Evolutionary conservation across 257 asterid genomes (phyloP), one percentile per base, ranked within the genome.

Genomic region (Anisodus acutangulus): DNA sequence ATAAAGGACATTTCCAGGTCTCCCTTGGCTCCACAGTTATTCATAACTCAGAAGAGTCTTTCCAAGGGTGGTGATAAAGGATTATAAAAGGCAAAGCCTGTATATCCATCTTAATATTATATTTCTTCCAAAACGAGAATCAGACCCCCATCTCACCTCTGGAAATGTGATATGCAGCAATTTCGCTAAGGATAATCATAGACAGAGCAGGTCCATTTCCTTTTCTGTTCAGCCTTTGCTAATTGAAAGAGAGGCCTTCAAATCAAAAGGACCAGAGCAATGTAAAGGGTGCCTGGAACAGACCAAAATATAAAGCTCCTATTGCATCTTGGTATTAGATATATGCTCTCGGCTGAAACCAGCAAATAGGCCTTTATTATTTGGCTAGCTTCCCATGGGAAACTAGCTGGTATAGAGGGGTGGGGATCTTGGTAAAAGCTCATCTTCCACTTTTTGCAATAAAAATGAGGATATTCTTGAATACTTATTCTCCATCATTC

Each of bases 11-110:
- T 53, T 78, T 78, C 47, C 49, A 78, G 64, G 82, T 53, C 53
- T 53, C 64, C 63, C 64, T 53, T 53, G 64, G 82, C 45, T 54
- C 15, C 15, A 78, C 16, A 17, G 49, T 78, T 54, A 53, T 49
- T 74, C 62, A 78, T 78, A 53, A 53, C 82, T 53, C 64, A 78
- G 39, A 64, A 78, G 81, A 22, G 22, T 78, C 31, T 13, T 78
- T 53, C 82, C 64, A 31, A 78, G 16, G 63, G 43, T 51, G 82
- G 45, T 78, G 49, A 53, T 53, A 31, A 78, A 51, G 64, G 47
- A 78, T 53, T 26, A 76, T 76, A 78, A 78, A 53, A 26, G 64
- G 82, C 49, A 53, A 78, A 78, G 26, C 64, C 6, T 49, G 81
- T 26, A 22, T 78, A 26, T 15, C 63, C 12, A 4, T 53, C 62